A percentile compares a stretch with the other conserved stretches of the same genome.
Conservation (phyloP, 192 early-diverging fungal species). For the Lobulomyces angularis region DNA sequence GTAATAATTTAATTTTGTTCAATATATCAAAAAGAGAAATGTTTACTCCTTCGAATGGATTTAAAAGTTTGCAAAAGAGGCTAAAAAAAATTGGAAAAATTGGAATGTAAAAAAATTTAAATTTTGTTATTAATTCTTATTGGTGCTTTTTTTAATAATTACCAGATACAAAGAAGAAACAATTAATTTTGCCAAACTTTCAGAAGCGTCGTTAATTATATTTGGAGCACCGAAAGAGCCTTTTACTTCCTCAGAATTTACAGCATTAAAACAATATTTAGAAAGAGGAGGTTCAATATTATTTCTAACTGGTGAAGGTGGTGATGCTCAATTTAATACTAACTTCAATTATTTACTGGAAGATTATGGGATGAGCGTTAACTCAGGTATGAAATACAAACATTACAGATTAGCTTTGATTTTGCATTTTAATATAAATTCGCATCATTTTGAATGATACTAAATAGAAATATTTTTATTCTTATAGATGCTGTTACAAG, state of each 20-base stretch:
- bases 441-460: no score
- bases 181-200: slow-evolving; percentile 31
- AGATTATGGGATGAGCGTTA: slow-evolving; percentile 50
- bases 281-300: slow-evolving; percentile 51
- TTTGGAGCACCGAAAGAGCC: slow-evolving; percentile 50
- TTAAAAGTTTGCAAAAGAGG: slow-evolving; percentile 33
- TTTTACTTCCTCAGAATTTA: slow-evolving; percentile 49
- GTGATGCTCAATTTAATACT: slow-evolving; percentile 37
- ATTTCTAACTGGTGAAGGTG: slow-evolving; percentile 48
- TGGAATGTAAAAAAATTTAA: slow-evolving; percentile 22
- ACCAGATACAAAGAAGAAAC: slow-evolving; percentile 47
- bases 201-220: slow-evolving; percentile 34
- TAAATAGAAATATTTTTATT: slow-evolving; percentile 2
- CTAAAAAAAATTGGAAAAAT: slow-evolving; percentile 36
- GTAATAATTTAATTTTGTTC: slow-evolving; percentile 35
- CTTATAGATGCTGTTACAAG: slow-evolving; percentile 36
- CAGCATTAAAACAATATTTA: slow-evolving; percentile 38
- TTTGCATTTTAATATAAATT: neutral
- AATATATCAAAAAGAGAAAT: slow-evolving; percentile 41
- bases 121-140: neutral
- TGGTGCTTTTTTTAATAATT: slow-evolving; percentile 5
- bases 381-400: slow-evolving; percentile 25
- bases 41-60: slow-evolving; percentile 36
- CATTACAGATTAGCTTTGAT: neutral
- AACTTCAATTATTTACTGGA: slow-evolving; percentile 59